Evolutionary conservation across 2,329 filamentous ascomycete genomes (phyloP).

Genomic region (Pseudopithomyces maydicus): DNA sequence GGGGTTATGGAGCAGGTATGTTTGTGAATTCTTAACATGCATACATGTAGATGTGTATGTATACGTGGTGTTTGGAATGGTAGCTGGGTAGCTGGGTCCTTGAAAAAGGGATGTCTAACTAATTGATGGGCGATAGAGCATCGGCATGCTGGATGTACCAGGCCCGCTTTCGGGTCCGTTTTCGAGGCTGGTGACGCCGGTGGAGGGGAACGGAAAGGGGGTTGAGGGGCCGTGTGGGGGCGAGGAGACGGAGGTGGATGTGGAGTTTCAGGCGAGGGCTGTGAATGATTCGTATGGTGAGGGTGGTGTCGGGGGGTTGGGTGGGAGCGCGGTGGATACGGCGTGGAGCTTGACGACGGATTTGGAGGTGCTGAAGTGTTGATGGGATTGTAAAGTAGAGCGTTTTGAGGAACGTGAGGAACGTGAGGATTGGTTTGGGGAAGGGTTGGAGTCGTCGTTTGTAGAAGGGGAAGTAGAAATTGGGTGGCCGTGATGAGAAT

Average conservation of each 20-base stretch:
- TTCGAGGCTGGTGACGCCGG: constrained; percentile 10
- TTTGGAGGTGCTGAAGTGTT: constrained; percentile 14
- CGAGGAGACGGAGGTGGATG: constrained; percentile 13
- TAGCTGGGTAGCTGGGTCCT: too few relatives aligned
- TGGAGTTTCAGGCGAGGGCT: constrained; percentile 21
- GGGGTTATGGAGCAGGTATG: constrained; percentile 13
- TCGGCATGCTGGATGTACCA: constrained; percentile 17
- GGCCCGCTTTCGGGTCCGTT: constrained; percentile 18
- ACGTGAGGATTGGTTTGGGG: not conserved
- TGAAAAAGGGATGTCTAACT: too few relatives aligned
- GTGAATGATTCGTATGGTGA: constrained; percentile 8
- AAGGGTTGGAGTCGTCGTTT: not conserved
- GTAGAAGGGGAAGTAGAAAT: too few relatives aligned
- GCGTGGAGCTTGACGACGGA: constrained; percentile 18
- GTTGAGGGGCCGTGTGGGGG: constrained; percentile 12
- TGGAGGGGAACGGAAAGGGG: constrained; percentile 15
- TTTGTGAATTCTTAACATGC: too few relatives aligned
- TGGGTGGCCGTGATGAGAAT: too few relatives aligned
- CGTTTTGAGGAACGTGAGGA: not conserved
- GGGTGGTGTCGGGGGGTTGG: not conserved
- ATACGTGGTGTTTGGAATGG: too few relatives aligned
- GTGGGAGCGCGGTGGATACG: constrained; percentile 3
- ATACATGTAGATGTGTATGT: too few relatives aligned
- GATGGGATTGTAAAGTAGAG: not conserved
- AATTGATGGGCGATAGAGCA: constrained; percentile 10